Base-by-base conservation (phyloP, 139 green algal species). In the Chlamydomonas urium region DNA sequence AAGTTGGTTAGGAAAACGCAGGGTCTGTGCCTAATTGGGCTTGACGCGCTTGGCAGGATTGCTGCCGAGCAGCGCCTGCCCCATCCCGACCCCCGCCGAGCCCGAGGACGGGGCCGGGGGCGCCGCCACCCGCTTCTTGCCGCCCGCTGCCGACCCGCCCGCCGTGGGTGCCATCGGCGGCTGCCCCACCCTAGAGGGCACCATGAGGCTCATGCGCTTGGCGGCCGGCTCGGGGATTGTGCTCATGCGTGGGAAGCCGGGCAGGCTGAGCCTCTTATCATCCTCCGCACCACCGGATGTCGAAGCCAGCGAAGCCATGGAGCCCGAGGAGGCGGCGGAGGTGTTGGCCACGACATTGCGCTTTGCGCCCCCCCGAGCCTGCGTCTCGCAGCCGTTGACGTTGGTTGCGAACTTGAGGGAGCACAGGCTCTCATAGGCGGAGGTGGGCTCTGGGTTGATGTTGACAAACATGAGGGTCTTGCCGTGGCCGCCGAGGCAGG, bases 391-490 rank as follows among this genome's bases (percentile, higher is more conserved):
- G 50, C 83, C 77, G 76, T 93, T 95, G 53, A 84, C 74, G 10
- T 62, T 10, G 21, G 61, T 69, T 0, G 93, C 93, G 81, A 97
- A 97, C 57, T 89, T 85, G 38, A 97, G 86, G 28, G 90, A 94
- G 79, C 86, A 94, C 60, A 97, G 79, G 38, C 82, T 91, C 81
- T 97, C 93, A 29, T 81, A 72, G 14, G 85, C 82, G 34, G 80
- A 90, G 10, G 84, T 81, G 0, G 84, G 78, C 83, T 98, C 92
- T 1, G 91, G 90, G 75, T 93, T 95, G 82, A 97, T 85, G 84
- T 97, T 96, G 31, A 96, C 90, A 71, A 97, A 93, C 93, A 98
- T 97, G 3, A 97, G 86, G 28, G 92, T 97, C 80, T 97, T 98
- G 70, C 91, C 93, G 47, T 80, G 76, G 60, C 91, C 91, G 28